Conservation (phyloP, 2,329 filamentous ascomycete species). For the Setomelanomma holmii region DNA sequence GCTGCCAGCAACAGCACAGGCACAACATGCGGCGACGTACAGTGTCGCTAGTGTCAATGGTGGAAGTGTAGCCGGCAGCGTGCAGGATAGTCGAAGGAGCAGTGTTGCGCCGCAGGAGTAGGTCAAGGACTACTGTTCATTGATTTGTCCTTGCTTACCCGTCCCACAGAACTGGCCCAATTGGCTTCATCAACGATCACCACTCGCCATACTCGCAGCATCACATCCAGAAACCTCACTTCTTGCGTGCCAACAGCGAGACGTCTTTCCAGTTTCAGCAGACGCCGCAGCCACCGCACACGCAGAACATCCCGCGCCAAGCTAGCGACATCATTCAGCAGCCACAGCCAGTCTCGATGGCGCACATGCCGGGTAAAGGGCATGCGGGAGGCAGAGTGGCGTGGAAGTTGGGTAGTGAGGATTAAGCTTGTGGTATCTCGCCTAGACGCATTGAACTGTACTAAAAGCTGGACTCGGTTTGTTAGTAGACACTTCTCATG, state of each 20-base stretch:
- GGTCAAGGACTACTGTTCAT: conserved; percentile 13
- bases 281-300: conserved; percentile 14
- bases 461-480: neutral
- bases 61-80: conserved; percentile 19
- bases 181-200: conserved; percentile 22
- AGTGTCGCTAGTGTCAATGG: conserved; percentile 23
- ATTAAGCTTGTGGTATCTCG: conserved; percentile 9
- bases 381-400: conserved; percentile 31
- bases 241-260: conserved; percentile 34
- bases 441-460: too few species aligned
- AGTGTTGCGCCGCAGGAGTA: conserved; percentile 39
- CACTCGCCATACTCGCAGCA: conserved; percentile 28
- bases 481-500: neutral
- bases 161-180: neutral
- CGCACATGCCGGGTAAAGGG: conserved; percentile 18
- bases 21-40: conserved; percentile 39
- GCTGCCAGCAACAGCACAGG: conserved; percentile 42
- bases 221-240: conserved; percentile 24
- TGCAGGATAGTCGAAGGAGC: conserved; percentile 28
- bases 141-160: neutral
- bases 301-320: conserved; percentile 24
- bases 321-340: conserved; percentile 39
- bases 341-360: conserved; percentile 35
- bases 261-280: conserved; percentile 15
- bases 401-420: conserved; percentile 46